These are phyloP conservation scores for Helenozyma baotianmanensis DNA, from an alignment of 805 yeast genomes.

Conservation along the genomic window DNA sequence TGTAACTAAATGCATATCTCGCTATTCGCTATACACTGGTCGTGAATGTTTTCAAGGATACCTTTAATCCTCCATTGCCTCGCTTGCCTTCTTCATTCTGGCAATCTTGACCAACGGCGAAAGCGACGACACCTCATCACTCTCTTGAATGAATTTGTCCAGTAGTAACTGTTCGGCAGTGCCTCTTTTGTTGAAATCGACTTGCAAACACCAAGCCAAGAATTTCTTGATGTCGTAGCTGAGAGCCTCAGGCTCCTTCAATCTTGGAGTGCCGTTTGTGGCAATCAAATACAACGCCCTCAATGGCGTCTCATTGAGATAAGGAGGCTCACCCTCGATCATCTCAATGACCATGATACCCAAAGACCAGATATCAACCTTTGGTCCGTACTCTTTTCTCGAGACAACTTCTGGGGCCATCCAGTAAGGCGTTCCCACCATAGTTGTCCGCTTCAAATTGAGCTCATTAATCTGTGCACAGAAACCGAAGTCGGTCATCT, in stretches of 20 bases:
- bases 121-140: conserved; percentile 57
- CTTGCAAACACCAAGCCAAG: conserved; percentile 73
- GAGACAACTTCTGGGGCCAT: conserved; percentile 99
- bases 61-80: conserved; percentile 12
- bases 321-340: conserved; percentile 99
- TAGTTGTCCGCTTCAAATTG: conserved; percentile 86
- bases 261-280: conserved; percentile 91
- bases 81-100: conserved; percentile 53
- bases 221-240: conserved; percentile 64
- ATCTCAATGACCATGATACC: conserved; percentile 98
- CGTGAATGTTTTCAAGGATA: conserved; percentile 1
- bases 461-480: conserved; percentile 86
- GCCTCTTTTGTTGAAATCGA: conserved; percentile 76
- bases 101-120: conserved; percentile 76
- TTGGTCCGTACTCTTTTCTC: conserved; percentile 91
- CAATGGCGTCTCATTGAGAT: conserved; percentile 91
- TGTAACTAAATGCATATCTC: background rate
- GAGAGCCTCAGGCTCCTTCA: conserved; percentile 82
- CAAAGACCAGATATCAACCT: conserved; percentile 95
- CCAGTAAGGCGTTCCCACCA: conserved; percentile 99
- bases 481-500: conserved; percentile 92
- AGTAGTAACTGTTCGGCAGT: conserved; percentile 67
- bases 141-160: conserved; percentile 59
- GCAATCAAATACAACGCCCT: conserved; percentile 92
- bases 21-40: background rate